Base-by-base conservation (phyloP, 371 early-diverging fungal species). In the Circinella minor region DNA sequence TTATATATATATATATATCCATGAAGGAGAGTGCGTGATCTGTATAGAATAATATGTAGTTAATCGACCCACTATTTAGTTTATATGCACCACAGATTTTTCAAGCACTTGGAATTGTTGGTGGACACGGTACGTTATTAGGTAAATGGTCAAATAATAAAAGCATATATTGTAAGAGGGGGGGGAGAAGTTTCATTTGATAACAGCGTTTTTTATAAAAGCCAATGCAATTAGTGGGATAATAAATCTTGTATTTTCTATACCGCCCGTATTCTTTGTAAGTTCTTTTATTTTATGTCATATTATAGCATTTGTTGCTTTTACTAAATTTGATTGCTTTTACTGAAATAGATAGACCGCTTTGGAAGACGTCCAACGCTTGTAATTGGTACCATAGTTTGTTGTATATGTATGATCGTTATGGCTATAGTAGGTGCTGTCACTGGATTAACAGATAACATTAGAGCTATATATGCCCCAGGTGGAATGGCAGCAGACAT, bases 201-300 rank as follows among this genome's bases (percentile, higher is more conserved):
- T 43, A 43, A 43, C 43, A 51, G 8, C 51, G 8, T 14, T 51
- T 15, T 37, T 18, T 48, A 13, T n/a, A 54, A 69, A 83, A 71
- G 93, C 91, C 13, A 90, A 89, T 51, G 90, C 88, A 0, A 78
- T 92, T 66, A 91, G 90, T 64, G 92, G 93, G 43, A 75, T 89
- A 36, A 81, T 93, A 59, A 92, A 93, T 68, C 71, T 91, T 54
- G 62, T 90, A 61, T 82, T 87, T 27, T 91, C 93, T 18, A 88
- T 94, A 37, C 92, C 92, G 3, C 91, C 93, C 27, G 92, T 93
- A 66, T 74, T 93, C 18, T 88, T 91, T 61, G 92, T 93, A 82
- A 72, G 84, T 69, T 10, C 9, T 39, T 36, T 27, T 49, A 39
- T 14, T 61, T 7, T 46, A 43, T 14, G 15, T 68, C 8, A 11